phyloP scores from a whole-genome alignment of 139 green algal genomes.

The Asterochloris sp. region DNA sequence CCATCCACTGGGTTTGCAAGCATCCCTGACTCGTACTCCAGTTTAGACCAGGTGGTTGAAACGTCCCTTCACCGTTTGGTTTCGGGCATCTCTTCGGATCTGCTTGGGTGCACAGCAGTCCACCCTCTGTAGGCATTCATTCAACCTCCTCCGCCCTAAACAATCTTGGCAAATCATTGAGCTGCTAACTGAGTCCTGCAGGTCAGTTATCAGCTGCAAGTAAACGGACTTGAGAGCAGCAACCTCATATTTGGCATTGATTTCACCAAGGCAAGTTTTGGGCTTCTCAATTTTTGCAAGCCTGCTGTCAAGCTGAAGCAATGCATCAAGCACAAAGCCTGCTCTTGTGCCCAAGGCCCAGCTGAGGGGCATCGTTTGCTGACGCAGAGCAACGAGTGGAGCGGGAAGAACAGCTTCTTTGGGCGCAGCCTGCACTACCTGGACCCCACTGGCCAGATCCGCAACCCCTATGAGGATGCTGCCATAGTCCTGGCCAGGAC shows the following conservation, averaged over 20 bases:
- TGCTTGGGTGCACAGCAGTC: too few relatives aligned
- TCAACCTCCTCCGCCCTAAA: too few relatives aligned
- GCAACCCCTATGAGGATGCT: not conserved
- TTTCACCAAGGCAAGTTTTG: not conserved
- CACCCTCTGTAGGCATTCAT: too few relatives aligned
- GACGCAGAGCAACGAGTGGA: not conserved
- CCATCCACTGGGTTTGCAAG: too few relatives aligned
- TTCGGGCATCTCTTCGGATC: too few relatives aligned
- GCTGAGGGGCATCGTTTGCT: not conserved
- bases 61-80: too few relatives aligned
- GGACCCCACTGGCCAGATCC: too few relatives aligned
- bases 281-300: not conserved
- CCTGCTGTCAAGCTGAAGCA: not conserved
- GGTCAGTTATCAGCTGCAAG: not conserved
- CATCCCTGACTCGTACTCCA: too few relatives aligned
- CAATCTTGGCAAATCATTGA: too few relatives aligned
- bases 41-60: too few relatives aligned
- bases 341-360: not conserved
- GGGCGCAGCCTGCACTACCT: not conserved
- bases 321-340: not conserved
- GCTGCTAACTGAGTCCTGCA: too few relatives aligned
- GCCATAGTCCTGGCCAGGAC: conserved; percentile 19
- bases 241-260: not conserved
- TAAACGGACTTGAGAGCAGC: not conserved
- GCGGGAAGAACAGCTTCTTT: not conserved